These are phyloP conservation scores for Pleurostoma richardsiae DNA, from an alignment of 2,329 filamentous ascomycete genomes.

Conservation along the genomic window DNA sequence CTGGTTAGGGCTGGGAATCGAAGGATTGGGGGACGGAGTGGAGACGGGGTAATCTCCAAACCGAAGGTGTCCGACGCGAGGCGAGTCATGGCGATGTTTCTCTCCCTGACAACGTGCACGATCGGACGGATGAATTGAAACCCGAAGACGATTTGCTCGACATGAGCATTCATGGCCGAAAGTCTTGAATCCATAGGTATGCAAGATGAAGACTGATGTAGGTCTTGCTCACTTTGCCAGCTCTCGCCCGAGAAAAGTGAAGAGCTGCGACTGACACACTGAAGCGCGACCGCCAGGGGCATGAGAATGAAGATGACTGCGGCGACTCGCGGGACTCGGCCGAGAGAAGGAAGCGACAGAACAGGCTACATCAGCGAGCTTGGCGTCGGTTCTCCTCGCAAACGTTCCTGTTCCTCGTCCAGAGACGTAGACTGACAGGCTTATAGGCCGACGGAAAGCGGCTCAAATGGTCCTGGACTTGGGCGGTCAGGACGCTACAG, in stretches of 20 bases:
- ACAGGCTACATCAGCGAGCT: constrained; percentile 9
- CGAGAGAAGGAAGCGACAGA: constrained; percentile 10
- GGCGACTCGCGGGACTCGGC: constrained; percentile 3
- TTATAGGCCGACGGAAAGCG: neutral
- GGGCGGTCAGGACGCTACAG: neutral
- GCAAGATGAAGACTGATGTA: neutral
- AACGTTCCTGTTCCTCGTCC: neutral
- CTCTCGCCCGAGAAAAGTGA: neutral
- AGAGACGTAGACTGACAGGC: neutral
- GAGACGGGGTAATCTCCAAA: no score
- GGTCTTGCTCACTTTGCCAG: neutral
- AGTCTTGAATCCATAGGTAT: no score
- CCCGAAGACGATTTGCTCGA: neutral
- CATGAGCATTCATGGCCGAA: neutral
- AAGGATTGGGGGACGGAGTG: no score
- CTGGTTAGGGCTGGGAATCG: no score
- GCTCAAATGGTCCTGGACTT: neutral
- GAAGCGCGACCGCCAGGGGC: neutral
- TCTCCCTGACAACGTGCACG: no score
- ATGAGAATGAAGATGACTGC: constrained; percentile 4
- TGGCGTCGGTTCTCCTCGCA: constrained; percentile 6
- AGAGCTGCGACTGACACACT: neutral
- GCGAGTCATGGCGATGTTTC: no score
- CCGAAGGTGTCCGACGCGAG: no score
- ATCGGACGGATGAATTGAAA: neutral